Evolutionary conservation across 2,329 filamentous ascomycete genomes (phyloP).

Genomic region (Trichoderma polysporum): DNA sequence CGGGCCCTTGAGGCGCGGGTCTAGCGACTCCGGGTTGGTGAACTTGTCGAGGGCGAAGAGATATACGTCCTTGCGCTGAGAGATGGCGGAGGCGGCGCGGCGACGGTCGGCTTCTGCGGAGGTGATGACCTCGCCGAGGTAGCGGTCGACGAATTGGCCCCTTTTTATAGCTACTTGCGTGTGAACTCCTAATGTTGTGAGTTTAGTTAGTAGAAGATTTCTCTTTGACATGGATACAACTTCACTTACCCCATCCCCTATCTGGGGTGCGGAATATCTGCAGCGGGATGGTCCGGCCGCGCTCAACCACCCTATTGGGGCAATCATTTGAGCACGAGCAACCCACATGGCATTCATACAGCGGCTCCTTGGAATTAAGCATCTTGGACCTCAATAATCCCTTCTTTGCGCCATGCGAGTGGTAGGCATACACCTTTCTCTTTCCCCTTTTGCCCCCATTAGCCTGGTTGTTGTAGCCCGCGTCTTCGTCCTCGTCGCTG

Average conservation of each 20-base stretch:
- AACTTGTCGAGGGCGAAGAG: slow-evolving; percentile 84
- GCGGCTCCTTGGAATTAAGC: slow-evolving; percentile 56
- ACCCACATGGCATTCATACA: slow-evolving; percentile 77
- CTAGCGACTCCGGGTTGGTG: slow-evolving; percentile 54
- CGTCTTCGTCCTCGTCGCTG: slow-evolving; percentile 30
- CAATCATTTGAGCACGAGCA: slow-evolving; percentile 66
- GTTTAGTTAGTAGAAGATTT: neutral
- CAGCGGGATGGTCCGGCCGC: slow-evolving; percentile 67
- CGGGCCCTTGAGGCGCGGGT: slow-evolving; percentile 54
- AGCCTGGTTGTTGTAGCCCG: neutral
- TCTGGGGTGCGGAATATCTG: slow-evolving; percentile 73
- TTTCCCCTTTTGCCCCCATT: slow-evolving; percentile 10
- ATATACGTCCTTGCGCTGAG: slow-evolving; percentile 71
- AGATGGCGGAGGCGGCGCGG: slow-evolving; percentile 54
- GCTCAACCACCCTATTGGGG: slow-evolving; percentile 74
- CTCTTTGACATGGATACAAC: too few species aligned
- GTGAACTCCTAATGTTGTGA: slow-evolving; percentile 52
- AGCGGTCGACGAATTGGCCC: slow-evolving; percentile 79
- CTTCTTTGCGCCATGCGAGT: slow-evolving; percentile 51
- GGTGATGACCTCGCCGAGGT: slow-evolving; percentile 71
- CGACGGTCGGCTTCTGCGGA: slow-evolving; percentile 63
- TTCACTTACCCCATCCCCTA: slow-evolving; percentile 68
- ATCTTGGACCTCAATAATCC: slow-evolving; percentile 54
- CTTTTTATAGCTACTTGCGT: slow-evolving; percentile 62
- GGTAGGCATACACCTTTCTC: slow-evolving; percentile 61